Conservation (phyloP, 2,329 filamentous ascomycete species). For the Fusarium aywerte region DNA sequence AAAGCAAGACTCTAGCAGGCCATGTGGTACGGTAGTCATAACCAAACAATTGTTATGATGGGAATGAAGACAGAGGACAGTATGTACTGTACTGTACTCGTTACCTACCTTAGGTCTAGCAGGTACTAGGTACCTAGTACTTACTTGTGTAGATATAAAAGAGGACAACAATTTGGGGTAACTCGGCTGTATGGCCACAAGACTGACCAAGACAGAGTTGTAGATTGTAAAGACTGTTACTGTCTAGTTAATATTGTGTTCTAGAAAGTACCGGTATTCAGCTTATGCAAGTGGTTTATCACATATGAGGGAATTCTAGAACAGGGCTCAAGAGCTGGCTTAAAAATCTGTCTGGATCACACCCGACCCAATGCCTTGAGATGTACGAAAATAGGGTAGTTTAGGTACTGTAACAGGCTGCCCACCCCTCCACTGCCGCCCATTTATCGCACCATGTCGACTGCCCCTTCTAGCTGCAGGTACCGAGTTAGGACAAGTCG, state of each 20-base stretch:
- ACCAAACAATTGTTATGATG: neutral
- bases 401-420: neutral
- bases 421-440: constrained; percentile 12
- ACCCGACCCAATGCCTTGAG: neutral
- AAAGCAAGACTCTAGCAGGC: neutral
- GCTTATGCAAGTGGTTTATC: constrained; percentile 16
- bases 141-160: constrained; percentile 12
- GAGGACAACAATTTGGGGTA: constrained; percentile 18
- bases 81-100: neutral
- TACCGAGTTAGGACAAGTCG: constrained; percentile 40
- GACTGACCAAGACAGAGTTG: constrained; percentile 24
- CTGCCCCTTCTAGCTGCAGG: constrained; percentile 36
- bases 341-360: constrained; percentile 8
- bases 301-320: constrained; percentile 26
- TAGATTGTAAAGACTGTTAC: neutral
- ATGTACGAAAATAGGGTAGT: neutral
- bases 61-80: constrained; percentile 7
- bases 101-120: too few species aligned
- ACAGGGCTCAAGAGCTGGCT: neutral
- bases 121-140: too few species aligned
- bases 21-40: constrained; percentile 6
- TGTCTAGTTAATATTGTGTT: neutral
- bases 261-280: neutral
- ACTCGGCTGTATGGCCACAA: constrained; percentile 18
- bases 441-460: constrained; percentile 30